phyloP scores from a whole-genome alignment of 345 rosid species.

The Aquilaria sinensis region DNA sequence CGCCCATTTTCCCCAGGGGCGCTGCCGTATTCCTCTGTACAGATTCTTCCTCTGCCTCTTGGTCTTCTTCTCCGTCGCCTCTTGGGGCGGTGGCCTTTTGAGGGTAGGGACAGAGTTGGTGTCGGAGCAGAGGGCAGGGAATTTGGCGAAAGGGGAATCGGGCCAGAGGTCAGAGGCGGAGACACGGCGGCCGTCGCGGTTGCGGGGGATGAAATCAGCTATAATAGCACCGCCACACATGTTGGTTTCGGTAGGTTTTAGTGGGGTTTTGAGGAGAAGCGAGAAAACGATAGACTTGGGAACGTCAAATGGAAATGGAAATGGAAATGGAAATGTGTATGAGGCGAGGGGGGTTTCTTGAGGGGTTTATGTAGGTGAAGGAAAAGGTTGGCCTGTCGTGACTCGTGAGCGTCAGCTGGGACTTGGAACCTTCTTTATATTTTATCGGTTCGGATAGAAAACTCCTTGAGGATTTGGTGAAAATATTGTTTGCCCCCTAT shows the following conservation, averaged over 20 bases:
- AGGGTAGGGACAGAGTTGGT: conserved; percentile 9
- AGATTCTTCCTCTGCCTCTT: conserved; percentile 76
- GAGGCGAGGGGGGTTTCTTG: neutral
- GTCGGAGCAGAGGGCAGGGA: conserved; percentile 16
- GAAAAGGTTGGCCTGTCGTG: neutral
- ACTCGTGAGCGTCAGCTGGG: neutral
- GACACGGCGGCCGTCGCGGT: conserved; percentile 20
- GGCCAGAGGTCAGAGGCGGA: conserved; percentile 56
- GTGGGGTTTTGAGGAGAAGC: neutral
- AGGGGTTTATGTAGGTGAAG: conserved; percentile 9
- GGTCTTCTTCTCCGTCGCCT: conserved; percentile 27
- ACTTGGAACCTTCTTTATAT: conserved; percentile 2
- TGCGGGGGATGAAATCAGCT: conserved; percentile 42
- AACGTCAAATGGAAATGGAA: neutral
- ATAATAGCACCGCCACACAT: conserved; percentile 83
- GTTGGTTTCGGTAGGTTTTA: neutral
- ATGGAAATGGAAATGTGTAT: neutral
- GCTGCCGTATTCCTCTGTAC: conserved; percentile 86
- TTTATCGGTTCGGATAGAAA: neutral
- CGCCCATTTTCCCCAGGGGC: conserved; percentile 98
- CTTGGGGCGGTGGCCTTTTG: conserved; percentile 27
- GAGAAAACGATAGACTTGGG: neutral
- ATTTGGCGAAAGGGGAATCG: conserved; percentile 19
- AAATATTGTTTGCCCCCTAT: neutral
- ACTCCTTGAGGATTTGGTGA: no score